Percentiles rank a stretch among this genome's conserved stretches.
Conservation (phyloP, 345 rosid genomes). For the Boechera divaricarpa region DNA sequence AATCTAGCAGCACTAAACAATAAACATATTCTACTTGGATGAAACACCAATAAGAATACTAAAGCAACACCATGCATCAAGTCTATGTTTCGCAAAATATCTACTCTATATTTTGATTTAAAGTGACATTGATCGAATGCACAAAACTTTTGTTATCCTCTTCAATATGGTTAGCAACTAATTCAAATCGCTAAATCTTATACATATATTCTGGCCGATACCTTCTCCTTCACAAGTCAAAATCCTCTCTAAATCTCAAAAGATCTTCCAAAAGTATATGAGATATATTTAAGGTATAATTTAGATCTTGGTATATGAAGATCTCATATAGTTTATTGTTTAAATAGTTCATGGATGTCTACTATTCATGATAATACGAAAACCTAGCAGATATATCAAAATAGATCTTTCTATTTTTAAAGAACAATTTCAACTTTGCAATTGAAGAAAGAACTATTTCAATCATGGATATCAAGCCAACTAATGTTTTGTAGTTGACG, state of each 20-base stretch:
- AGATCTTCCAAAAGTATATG: background rate
- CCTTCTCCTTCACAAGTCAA: background rate
- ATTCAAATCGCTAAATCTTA: background rate
- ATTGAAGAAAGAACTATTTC: background rate
- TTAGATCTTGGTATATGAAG: background rate
- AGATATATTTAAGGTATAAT: background rate
- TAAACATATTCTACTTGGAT: constrained; percentile 5
- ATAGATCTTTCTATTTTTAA: background rate
- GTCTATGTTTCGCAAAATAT: background rate
- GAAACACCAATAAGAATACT: background rate
- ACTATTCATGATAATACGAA: background rate
- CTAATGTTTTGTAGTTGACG: background rate
- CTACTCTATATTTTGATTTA: background rate
- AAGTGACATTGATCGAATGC: background rate
- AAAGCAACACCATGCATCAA: background rate
- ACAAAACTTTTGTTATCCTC: background rate
- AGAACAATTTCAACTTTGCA: background rate
- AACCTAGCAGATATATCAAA: background rate
- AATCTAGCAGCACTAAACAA: background rate
- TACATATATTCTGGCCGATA: background rate
- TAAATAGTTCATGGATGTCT: background rate
- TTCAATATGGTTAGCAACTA: background rate
- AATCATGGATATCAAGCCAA: background rate
- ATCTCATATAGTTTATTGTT: background rate
- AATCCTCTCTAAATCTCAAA: background rate